Evolutionary conservation across 495 filamentous ascomycete species (phyloP).

Genomic region (Penicillium longicatenatum): DNA sequence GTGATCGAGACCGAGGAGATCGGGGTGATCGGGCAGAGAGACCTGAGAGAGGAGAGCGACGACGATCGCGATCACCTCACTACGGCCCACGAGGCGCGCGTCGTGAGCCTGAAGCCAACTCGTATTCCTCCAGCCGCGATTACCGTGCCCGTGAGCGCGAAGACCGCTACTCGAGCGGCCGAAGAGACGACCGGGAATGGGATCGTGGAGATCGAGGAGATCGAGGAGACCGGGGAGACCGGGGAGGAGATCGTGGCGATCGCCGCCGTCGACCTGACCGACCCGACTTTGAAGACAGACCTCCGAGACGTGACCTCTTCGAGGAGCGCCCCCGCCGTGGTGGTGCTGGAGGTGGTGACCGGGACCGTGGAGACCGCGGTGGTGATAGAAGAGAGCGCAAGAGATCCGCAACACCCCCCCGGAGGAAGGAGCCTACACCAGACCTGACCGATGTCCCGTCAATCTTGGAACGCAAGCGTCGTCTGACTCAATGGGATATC

Average conservation of each 20-base stretch:
- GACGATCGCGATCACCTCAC: constrained; percentile 77
- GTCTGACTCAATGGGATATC: constrained; percentile 98
- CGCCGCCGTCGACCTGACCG: constrained; percentile 23
- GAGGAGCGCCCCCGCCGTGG: constrained; percentile 31
- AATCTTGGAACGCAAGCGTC: constrained; percentile 79
- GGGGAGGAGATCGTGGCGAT: constrained; percentile 40
- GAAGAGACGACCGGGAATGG: constrained; percentile 52
- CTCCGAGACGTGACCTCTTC: constrained; percentile 29
- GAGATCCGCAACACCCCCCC: constrained; percentile 76
- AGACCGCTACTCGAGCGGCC: constrained; percentile 66
- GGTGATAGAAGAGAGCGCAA: constrained; percentile 59
- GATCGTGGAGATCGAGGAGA: constrained; percentile 58
- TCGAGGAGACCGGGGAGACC: constrained; percentile 33
- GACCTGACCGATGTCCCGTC: constrained; percentile 85
- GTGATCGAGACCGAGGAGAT: constrained; percentile 38
- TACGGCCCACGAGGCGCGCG: constrained; percentile 60
- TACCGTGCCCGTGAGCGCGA: constrained; percentile 91
- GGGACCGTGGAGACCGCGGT: constrained; percentile 29
- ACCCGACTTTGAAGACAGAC: constrained; percentile 33
- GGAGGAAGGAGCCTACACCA: constrained; percentile 93
- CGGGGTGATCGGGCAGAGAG: constrained; percentile 21
- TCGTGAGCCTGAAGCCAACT: constrained; percentile 74
- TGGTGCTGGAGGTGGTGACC: constrained; percentile 33
- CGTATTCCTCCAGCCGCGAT: constrained; percentile 87
- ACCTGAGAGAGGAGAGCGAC: constrained; percentile 56